Base-by-base conservation (phyloP, 2,329 filamentous ascomycete species). In the Xylariaceae sp. region DNA sequence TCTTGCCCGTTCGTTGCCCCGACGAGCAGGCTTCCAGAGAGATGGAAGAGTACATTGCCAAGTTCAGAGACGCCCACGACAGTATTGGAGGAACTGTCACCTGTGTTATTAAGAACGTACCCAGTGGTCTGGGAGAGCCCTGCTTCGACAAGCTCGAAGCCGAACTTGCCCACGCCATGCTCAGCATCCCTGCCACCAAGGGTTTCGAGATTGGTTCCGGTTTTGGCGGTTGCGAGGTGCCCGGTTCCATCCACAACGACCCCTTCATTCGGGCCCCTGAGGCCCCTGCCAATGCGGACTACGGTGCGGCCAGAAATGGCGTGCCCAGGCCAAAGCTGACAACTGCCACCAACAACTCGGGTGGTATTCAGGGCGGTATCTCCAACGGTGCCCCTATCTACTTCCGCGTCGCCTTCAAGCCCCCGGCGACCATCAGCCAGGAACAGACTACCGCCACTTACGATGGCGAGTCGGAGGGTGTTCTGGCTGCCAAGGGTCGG, bases 71-170 rank as follows among this genome's bases (percentile, higher is more conserved):
- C 67, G 81, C 80, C 60, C 76, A 90, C 60, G 93, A 97, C 78
- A 93, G 88, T 77, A 97, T 96, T 66, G 94, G 94, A 60, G 94
- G 94, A 62, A 96, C 91, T 10, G 92, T 97, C 15, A 96, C 92
- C 51, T 97, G 93, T 69, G 89, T 97, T 45, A 92, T 97, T 71
- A 85, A 89, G 64, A 93, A 95, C 70, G 85, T 86, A 6, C 94
- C 93, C 34, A 83, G 85, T 47, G 93, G 93, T 0, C 82, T 97
- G 2, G 94, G 94, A 61, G 94, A 97, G 80, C 94, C 93, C 0
- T 89, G 86, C 75, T 97, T 99, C 74, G 90, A 96, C 75, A 97
- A 97, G 80, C 82, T 97, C 50, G 92, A 99, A 79, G 94, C 94
- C 6, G 85, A 84, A 72, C 85, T 99, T 51, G 92, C 86, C 30